Conservation (phyloP, 2,329 filamentous ascomycete genomes). For the Monilinia polystroma region DNA sequence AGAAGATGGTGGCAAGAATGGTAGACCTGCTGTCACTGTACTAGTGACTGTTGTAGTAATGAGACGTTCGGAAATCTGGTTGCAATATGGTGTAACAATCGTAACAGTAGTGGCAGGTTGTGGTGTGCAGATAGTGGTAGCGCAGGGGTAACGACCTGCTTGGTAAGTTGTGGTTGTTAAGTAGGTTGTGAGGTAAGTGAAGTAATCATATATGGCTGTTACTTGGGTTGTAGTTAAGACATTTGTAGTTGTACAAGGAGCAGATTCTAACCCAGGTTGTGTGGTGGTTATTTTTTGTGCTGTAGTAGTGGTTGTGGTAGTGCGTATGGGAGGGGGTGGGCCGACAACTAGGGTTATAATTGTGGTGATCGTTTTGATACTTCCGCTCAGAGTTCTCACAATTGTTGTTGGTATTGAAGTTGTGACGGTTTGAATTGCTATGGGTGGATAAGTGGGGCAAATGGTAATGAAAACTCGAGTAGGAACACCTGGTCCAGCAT, state of each 20-base stretch:
- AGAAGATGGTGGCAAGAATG: neutral
- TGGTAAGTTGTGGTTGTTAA: neutral
- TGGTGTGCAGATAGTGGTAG: neutral
- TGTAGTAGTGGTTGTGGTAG: neutral
- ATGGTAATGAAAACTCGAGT: neutral
- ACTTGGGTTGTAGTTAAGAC: neutral
- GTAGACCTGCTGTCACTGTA: neutral
- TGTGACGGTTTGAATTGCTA: neutral
- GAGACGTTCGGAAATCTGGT: no score
- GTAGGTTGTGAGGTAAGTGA: neutral
- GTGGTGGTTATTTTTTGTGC: neutral
- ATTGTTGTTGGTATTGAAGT: neutral
- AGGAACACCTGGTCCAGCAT: neutral
- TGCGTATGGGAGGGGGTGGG: neutral
- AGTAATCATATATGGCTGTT: conserved; percentile 11
- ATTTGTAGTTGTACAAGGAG: neutral
- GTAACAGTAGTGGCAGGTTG: neutral
- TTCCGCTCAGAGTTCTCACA: neutral
- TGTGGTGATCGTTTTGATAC: neutral
- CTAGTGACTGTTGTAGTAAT: neutral
- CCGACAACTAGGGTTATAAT: neutral
- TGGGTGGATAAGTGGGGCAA: neutral
- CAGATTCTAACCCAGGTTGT: neutral
- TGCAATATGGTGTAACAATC: neutral
- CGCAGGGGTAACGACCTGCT: neutral